Percentiles rank a stretch among this genome's conserved stretches.
phyloP scores from a whole-genome alignment of 352 stramenopile species.

The Pythium periplocum region DNA sequence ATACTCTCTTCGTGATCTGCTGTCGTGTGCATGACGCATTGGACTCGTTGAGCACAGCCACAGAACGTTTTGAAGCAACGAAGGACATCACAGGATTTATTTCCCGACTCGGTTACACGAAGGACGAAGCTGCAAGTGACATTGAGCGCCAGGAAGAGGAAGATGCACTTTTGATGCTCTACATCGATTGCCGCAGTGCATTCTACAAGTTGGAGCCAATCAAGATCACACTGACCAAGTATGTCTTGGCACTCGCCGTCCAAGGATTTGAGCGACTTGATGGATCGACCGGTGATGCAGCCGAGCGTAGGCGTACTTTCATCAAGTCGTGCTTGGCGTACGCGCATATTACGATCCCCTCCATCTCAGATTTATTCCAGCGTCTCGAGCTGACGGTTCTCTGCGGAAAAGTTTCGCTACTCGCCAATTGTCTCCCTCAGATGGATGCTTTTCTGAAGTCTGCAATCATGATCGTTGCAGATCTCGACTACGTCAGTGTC shows the following conservation, averaged over 20 bases:
- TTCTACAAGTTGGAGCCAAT: slow-evolving; percentile 87
- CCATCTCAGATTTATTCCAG: slow-evolving; percentile 38
- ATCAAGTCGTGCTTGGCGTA: slow-evolving; percentile 89
- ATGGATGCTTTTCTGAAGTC: slow-evolving; percentile 84
- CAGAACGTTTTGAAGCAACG: slow-evolving; percentile 50
- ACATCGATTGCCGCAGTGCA: slow-evolving; percentile 79
- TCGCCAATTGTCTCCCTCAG: slow-evolving; percentile 76
- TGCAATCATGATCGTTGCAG: slow-evolving; percentile 68
- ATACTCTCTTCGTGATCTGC: slow-evolving; percentile 84
- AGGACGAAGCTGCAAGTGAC: slow-evolving; percentile 8
- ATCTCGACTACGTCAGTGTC: slow-evolving; percentile 35
- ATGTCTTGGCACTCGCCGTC: slow-evolving; percentile 61
- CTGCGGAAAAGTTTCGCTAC: slow-evolving; percentile 62
- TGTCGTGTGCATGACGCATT: slow-evolving; percentile 81
- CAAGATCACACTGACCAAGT: slow-evolving; percentile 47
- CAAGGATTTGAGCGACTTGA: slow-evolving; percentile 35
- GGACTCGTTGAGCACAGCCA: slow-evolving; percentile 63
- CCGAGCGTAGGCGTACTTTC: slow-evolving; percentile 48
- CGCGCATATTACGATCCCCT: slow-evolving; percentile 87
- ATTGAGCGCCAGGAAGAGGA: slow-evolving; percentile 49
- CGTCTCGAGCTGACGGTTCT: slow-evolving; percentile 63
- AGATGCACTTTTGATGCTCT: slow-evolving; percentile 81
- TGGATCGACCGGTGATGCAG: slow-evolving; percentile 16
- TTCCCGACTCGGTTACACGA: slow-evolving; percentile 37
- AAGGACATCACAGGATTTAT: slow-evolving; percentile 83